Base-by-base conservation (phyloP, 73 alveolate species). In the Tetrahymena elliotti region DNA sequence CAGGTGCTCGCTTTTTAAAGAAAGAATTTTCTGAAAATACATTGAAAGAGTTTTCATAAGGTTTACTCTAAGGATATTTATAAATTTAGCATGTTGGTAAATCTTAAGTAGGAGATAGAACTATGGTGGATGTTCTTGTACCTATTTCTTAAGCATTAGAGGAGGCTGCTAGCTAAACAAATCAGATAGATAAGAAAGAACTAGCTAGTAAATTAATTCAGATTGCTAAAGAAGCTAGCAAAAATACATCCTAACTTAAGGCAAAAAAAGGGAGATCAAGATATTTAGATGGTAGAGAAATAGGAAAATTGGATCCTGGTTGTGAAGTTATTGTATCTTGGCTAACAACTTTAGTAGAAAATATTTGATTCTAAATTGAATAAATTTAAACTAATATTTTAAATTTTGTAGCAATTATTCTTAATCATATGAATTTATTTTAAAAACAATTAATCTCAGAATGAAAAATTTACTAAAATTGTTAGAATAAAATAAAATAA, bases 101-200 rank as follows among this genome's bases (percentile, higher is more conserved):
- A 35, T 97, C 98, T 0, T 34, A 96, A 96, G 93, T 95, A 31
- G 98, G 98, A 1, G 98, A 96, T 94, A 94, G 98, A 82, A 96
- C 98, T 52, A 96, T 96, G 98, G 94, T 96, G 83, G 98, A 96
- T 94, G 94, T 93, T 93, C 94, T 96, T 94, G 94, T 96, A 35
- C 97, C 96, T 82, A 82, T 96, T 10, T 93, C 95, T 93, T 53
- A 35, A 52, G 41, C 95, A 34, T 68, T 68, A 10, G 34, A 27
- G 10, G 36, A 68, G 16, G 10, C n/a, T 18, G 4, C 38, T n/a
- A 68, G 92, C 24, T 93, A 93, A 84, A 93, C 35, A 88, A 39
- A 94, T 15, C 40, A 84, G 84, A 84, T 52, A 24, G 93, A 54
- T 34, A 15, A 94, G 33, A 93, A 84, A 13, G 97, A 93, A 18